Conservation (phyloP, 2,329 filamentous ascomycete species). For the Aspergillus jensenii region DNA sequence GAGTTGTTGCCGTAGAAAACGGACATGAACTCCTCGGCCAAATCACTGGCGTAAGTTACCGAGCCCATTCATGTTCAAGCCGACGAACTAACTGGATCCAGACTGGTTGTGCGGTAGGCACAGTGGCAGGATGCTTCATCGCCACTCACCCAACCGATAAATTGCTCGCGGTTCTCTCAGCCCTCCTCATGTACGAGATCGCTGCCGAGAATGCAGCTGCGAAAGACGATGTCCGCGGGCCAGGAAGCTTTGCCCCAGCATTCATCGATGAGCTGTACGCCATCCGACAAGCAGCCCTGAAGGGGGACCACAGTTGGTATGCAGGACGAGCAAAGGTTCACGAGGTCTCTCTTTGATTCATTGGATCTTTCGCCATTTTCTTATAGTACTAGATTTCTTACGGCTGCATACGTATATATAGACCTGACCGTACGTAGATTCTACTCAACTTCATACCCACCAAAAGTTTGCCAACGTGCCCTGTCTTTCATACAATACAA, state of each 20-base stretch:
- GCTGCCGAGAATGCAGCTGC: constrained; percentile 67
- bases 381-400: background rate
- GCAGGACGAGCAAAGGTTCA: constrained; percentile 37
- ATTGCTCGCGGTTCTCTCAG: constrained; percentile 72
- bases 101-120: constrained; percentile 83
- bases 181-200: constrained; percentile 73
- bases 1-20: constrained; percentile 69
- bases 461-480: no score
- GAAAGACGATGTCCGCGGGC: constrained; percentile 67
- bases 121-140: constrained; percentile 72
- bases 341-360: constrained; percentile 24
- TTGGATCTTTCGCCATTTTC: constrained; percentile 3
- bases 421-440: background rate
- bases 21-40: constrained; percentile 63
- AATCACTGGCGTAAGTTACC: constrained; percentile 42
- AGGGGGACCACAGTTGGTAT: constrained; percentile 37
- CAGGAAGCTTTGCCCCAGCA: constrained; percentile 81
- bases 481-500: background rate
- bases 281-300: constrained; percentile 35
- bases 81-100: constrained; percentile 15
- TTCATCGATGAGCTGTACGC: constrained; percentile 72
- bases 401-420: background rate
- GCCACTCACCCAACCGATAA: constrained; percentile 64
- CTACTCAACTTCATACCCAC: background rate
- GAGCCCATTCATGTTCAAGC: background rate